phyloP scores from a whole-genome alignment of 2,329 filamentous ascomycete genomes.

The Colletotrichum brevisporum region DNA sequence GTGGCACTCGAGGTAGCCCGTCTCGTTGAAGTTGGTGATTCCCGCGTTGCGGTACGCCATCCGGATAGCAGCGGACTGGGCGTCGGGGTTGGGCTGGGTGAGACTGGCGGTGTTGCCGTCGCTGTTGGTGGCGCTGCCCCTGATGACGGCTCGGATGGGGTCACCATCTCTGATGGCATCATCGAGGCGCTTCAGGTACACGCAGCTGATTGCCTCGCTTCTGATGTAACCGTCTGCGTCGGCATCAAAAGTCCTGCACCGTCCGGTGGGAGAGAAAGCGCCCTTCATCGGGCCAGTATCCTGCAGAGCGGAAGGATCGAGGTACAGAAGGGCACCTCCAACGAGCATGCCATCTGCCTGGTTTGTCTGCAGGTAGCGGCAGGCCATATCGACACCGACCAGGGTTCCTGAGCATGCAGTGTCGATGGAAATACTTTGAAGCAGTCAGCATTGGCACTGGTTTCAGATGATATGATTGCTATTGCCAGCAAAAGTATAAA shows the following conservation, averaged over 20 bases:
- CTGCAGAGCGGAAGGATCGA: constrained; percentile 25
- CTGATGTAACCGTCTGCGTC: constrained; percentile 60
- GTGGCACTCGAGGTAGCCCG: constrained; percentile 55
- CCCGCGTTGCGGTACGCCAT: constrained; percentile 48
- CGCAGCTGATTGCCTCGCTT: constrained; percentile 58
- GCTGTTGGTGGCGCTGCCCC: constrained; percentile 45
- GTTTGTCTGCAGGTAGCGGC: constrained; percentile 43
- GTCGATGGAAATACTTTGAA: constrained; percentile 66
- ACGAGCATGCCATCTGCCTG: constrained; percentile 37
- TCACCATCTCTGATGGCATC: constrained; percentile 60
- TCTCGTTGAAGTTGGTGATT: constrained; percentile 42
- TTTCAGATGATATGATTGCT: not conserved
- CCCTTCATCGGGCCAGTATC: constrained; percentile 16
- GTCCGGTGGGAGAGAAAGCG: constrained; percentile 1
- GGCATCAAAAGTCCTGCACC: constrained; percentile 41
- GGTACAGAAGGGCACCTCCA: constrained; percentile 39
- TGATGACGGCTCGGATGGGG: constrained; percentile 51
- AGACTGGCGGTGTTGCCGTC: constrained; percentile 54
- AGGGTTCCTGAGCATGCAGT: constrained; percentile 72
- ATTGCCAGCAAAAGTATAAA: too few relatives aligned
- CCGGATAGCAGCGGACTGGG: constrained; percentile 50
- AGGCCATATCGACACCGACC: constrained; percentile 67
- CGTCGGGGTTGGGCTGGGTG: constrained; percentile 48
- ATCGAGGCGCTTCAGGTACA: constrained; percentile 59
- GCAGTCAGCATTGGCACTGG: too few relatives aligned